Evolutionary conservation across 495 filamentous ascomycete genomes (phyloP).

Genomic region (Pyronema domesticum): DNA sequence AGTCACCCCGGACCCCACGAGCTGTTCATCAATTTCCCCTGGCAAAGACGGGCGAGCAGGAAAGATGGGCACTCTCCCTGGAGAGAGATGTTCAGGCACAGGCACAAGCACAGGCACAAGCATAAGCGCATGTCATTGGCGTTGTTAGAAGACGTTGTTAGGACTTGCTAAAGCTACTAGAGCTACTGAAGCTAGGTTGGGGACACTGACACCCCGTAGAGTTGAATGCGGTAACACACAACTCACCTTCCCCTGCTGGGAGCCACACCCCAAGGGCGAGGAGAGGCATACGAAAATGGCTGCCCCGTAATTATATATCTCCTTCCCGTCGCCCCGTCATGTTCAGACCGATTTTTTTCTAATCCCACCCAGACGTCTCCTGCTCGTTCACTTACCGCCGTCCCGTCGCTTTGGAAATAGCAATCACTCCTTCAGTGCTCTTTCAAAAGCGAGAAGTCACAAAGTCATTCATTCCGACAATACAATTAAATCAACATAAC

Average conservation of each 20-base stretch:
- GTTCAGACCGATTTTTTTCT: slow-evolving; percentile 1
- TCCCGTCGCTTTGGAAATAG: slow-evolving; percentile 10
- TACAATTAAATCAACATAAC: background rate
- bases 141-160: too few relatives aligned
- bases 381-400: slow-evolving; percentile 5
- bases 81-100: too few relatives aligned
- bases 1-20: background rate
- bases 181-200: too few relatives aligned
- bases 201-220: too few relatives aligned
- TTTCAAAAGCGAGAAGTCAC: slow-evolving; percentile 13
- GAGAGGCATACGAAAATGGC: background rate
- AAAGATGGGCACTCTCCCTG: too few relatives aligned
- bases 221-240: too few relatives aligned
- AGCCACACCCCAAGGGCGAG: background rate
- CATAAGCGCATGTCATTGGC: background rate
- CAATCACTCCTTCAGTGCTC: slow-evolving; percentile 25
- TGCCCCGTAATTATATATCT: slow-evolving; percentile 16
- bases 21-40: background rate
- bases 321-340: slow-evolving; percentile 1
- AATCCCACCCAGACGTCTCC: slow-evolving; percentile 12
- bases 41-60: too few relatives aligned
- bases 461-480: slow-evolving; percentile 12
- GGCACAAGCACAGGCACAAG: background rate
- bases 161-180: too few relatives aligned
- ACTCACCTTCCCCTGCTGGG: background rate